Percentiles rank a stretch among this genome's conserved stretches.
These are phyloP conservation scores for Phytophthora capsici DNA, from an alignment of 352 stramenopile species.

Conservation along the genomic window DNA sequence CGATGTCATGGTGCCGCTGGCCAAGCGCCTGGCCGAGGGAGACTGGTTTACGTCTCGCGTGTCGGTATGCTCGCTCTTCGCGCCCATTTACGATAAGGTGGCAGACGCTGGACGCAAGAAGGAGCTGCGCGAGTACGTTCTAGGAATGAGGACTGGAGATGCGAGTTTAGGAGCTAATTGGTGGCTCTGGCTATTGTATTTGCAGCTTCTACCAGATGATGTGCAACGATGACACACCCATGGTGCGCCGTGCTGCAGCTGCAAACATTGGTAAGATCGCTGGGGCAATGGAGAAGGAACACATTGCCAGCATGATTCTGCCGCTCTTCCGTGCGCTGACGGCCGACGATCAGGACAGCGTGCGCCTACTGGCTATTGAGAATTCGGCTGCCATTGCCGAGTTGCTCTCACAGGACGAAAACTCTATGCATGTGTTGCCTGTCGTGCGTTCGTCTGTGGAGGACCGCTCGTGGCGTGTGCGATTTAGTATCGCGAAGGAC, in stretches of 20 bases:
- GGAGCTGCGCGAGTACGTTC: conserved; percentile 82
- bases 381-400: conserved; percentile 83
- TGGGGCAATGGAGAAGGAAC: conserved; percentile 74
- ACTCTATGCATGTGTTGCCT: conserved; percentile 75
- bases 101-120: conserved; percentile 70
- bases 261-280: conserved; percentile 87
- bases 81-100: conserved; percentile 73
- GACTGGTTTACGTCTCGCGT: conserved; percentile 92
- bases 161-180: conserved; percentile 1
- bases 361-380: conserved; percentile 93
- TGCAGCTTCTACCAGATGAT: conserved; percentile 77
- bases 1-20: conserved; percentile 74
- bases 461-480: conserved; percentile 93
- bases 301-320: conserved; percentile 69
- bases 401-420: conserved; percentile 77
- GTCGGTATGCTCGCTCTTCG: conserved; percentile 85
- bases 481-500: conserved; percentile 94
- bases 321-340: conserved; percentile 91
- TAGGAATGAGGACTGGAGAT: background rate
- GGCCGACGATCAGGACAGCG: conserved; percentile 94
- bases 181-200: conserved; percentile 5
- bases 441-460: conserved; percentile 81
- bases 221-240: conserved; percentile 89
- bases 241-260: conserved; percentile 84
- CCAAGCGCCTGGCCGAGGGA: conserved; percentile 81